Percentiles rank a stretch among this genome's conserved stretches.
These are phyloP conservation scores for Zygnema circumcarinatum DNA, from an alignment of 139 green algal species.

Conservation along the genomic window DNA sequence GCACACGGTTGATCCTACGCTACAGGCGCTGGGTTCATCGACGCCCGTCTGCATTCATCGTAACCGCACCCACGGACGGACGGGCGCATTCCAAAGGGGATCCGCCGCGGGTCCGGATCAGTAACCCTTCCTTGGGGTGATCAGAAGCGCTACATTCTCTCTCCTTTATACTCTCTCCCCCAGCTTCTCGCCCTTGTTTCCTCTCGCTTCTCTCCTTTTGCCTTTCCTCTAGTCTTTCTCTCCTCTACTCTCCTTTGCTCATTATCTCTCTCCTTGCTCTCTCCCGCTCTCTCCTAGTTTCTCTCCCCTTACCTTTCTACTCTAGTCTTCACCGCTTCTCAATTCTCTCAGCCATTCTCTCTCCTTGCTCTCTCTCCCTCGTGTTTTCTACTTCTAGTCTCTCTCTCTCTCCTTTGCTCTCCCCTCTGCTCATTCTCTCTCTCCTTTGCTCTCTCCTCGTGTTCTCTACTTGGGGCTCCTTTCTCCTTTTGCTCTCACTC, in stretches of 20 bases:
- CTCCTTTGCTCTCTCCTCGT: not conserved
- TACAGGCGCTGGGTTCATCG: not conserved
- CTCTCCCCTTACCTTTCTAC: not conserved
- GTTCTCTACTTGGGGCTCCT: not conserved
- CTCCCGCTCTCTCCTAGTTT: not conserved
- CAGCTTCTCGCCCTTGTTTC: too few species aligned
- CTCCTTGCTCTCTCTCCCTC: too few species aligned
- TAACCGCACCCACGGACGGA: too few species aligned
- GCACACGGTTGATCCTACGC: not conserved
- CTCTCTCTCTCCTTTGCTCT: not conserved
- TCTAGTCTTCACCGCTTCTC: not conserved
- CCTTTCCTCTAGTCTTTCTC: not conserved
- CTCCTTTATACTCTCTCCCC: not conserved
- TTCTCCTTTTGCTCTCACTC: too few species aligned
- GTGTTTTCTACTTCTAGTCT: not conserved
- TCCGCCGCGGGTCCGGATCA: not conserved
- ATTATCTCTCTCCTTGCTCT: not conserved
- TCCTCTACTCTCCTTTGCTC: not conserved
- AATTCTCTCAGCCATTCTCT: not conserved
- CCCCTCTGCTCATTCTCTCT: not conserved
- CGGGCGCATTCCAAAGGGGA: too few species aligned
- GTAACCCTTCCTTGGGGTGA: not conserved
- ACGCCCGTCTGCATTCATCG: not conserved
- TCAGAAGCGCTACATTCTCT: not conserved
- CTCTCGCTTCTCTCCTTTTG: not conserved